phyloP scores from a whole-genome alignment of 179 eudicot genomes.

The Corrigiola litoralis region DNA sequence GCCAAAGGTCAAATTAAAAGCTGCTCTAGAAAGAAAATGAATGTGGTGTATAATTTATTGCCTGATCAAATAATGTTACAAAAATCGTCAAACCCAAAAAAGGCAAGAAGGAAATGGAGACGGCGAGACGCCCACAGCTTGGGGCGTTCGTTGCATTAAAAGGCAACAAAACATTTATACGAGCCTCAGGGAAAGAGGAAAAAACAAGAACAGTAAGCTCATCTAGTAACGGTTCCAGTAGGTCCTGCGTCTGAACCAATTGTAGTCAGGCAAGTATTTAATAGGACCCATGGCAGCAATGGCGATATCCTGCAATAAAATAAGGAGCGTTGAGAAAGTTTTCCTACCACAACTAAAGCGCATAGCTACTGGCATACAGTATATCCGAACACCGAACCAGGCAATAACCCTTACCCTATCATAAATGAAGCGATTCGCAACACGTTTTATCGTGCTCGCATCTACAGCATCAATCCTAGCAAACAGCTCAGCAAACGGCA shows the following conservation, averaged over 20 bases:
- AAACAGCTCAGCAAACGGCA: slow-evolving; percentile 38
- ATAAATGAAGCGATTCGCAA: slow-evolving; percentile 43
- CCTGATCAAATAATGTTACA: slow-evolving; percentile 8
- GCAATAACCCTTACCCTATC: slow-evolving; percentile 29
- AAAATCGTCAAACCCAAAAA: slow-evolving; percentile 6
- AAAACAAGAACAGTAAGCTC: neutral
- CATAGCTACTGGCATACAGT: neutral
- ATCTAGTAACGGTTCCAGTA: slow-evolving; percentile 80
- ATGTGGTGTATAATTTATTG: neutral
- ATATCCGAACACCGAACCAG: neutral
- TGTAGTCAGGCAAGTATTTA: slow-evolving; percentile 77
- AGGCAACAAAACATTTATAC: slow-evolving; percentile 18
- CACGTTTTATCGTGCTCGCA: slow-evolving; percentile 41
- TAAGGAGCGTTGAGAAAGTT: neutral
- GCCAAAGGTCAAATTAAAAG: too few relatives aligned
- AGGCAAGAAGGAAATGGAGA: slow-evolving; percentile 2
- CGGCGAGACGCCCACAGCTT: neutral
- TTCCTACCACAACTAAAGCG: neutral
- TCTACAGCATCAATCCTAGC: slow-evolving; percentile 51
- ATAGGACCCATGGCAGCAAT: slow-evolving; percentile 77
- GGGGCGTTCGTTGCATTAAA: slow-evolving; percentile 10
- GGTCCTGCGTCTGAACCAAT: slow-evolving; percentile 97
- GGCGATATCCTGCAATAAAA: slow-evolving; percentile 60
- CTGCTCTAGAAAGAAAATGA: too few relatives aligned
- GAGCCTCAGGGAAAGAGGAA: neutral